phyloP scores from a whole-genome alignment of 139 green algal species.

The Coelastrella sp. region DNA sequence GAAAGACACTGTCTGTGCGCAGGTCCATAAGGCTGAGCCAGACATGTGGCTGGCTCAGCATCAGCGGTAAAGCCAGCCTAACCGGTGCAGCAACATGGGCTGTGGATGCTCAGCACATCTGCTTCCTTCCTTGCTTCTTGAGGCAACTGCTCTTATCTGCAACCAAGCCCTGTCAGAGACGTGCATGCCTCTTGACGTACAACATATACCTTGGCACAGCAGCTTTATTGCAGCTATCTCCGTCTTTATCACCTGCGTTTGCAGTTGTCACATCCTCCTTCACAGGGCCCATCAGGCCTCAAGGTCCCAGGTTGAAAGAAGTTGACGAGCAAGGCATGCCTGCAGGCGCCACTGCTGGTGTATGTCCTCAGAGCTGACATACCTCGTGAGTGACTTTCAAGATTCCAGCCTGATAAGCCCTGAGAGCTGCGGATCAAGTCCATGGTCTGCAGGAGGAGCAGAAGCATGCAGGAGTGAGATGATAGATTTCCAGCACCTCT shows the following conservation, averaged over 20 bases:
- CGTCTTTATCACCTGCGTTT: slow-evolving; percentile 34
- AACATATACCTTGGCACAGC: no score
- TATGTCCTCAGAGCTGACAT: slow-evolving; percentile 14
- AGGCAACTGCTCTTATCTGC: no score
- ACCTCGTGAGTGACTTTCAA: slow-evolving; percentile 33
- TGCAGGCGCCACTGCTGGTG: slow-evolving; percentile 41
- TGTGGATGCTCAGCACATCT: no score
- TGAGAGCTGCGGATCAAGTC: slow-evolving; percentile 35
- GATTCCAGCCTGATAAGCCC: slow-evolving; percentile 33
- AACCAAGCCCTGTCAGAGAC: no score
- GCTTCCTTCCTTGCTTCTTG: no score
- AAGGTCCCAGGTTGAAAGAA: slow-evolving; percentile 50
- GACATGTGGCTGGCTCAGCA: no score
- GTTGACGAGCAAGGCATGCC: slow-evolving; percentile 61
- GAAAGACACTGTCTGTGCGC: background rate
- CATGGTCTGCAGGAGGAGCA: slow-evolving; percentile 4
- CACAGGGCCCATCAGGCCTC: slow-evolving; percentile 48
- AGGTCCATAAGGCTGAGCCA: no score
- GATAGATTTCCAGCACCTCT: no score
- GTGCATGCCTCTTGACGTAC: no score
- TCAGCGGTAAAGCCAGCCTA: no score
- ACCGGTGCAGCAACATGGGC: no score
- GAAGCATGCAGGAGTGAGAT: background rate
- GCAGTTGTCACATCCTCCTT: slow-evolving; percentile 57
- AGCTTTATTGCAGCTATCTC: no score